These are phyloP conservation scores for Pyrrhoderma lamaoense DNA, from an alignment of 1,284 basidiomycete genomes.

Conservation along the genomic window DNA sequence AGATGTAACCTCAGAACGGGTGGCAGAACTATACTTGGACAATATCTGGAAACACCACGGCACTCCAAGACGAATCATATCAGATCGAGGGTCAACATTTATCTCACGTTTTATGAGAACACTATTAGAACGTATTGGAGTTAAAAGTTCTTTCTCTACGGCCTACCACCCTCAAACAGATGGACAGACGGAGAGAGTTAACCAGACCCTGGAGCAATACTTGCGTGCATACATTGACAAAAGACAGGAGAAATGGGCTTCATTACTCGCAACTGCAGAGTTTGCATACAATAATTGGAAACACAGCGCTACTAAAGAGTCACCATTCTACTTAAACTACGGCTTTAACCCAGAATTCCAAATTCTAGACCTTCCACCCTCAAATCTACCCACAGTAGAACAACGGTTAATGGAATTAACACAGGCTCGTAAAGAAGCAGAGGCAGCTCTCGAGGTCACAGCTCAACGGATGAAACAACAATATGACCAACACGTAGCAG, in stretches of 20 bases:
- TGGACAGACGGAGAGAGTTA: too few relatives aligned
- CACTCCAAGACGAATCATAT: conserved; percentile 28
- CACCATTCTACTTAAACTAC: conserved; percentile 24
- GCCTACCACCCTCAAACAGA: conserved; percentile 22
- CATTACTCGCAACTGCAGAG: conserved; percentile 23
- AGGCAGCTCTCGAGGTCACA: neutral
- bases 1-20: too few relatives aligned
- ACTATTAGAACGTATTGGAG: conserved; percentile 1
- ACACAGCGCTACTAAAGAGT: conserved; percentile 20
- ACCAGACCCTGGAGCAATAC: too few relatives aligned
- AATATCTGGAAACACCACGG: conserved; percentile 14
- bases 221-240: too few relatives aligned
- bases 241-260: too few relatives aligned
- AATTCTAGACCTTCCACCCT: too few relatives aligned
- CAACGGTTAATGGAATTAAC: neutral
- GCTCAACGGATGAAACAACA: neutral
- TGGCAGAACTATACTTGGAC: conserved; percentile 4
- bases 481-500: neutral
- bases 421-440: too few relatives aligned
- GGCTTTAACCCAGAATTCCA: conserved; percentile 6
- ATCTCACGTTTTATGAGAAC: conserved; percentile 23
- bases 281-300: conserved; percentile 22
- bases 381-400: neutral
- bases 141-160: neutral
- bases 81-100: conserved; percentile 33